A percentile compares a stretch with the other conserved stretches of the same genome.
Conservation (phyloP, 208 protist genomes). For the Leishmania arabica region DNA sequence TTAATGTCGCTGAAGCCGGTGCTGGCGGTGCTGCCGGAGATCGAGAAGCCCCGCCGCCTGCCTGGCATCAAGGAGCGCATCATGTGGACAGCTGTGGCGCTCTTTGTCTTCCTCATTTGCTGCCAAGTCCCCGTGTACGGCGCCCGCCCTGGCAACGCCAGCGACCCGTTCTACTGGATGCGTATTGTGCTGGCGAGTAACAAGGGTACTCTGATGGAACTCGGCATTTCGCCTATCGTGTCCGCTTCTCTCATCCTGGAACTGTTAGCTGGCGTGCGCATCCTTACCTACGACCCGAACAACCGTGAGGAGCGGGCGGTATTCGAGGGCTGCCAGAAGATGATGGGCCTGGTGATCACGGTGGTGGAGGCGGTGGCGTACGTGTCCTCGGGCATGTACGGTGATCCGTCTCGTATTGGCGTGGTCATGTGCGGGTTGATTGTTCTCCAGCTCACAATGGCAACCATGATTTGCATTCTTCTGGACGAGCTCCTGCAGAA, state of each 20-base stretch:
- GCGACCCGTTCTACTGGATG: slow-evolving; percentile 99
- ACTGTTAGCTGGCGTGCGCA: slow-evolving; percentile 95
- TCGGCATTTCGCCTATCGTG: slow-evolving; percentile 98
- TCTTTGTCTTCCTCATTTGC: slow-evolving; percentile 99
- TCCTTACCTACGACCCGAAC: slow-evolving; percentile 97
- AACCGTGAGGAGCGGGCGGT: slow-evolving; percentile 96
- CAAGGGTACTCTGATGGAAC: slow-evolving; percentile 99
- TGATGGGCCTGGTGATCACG: slow-evolving; percentile 98
- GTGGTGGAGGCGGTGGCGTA: slow-evolving; percentile 97
- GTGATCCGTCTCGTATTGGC: slow-evolving; percentile 96
- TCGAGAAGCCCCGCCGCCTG: slow-evolving; percentile 87
- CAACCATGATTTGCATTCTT: slow-evolving; percentile 99
- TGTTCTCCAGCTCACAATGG: slow-evolving; percentile 98
- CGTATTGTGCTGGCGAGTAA: slow-evolving; percentile 99
- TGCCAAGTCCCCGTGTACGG: slow-evolving; percentile 99
- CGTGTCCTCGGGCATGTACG: slow-evolving; percentile 99
- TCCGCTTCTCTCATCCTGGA: slow-evolving; percentile 99
- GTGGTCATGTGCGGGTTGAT: slow-evolving; percentile 95
- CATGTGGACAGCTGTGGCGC: slow-evolving; percentile 97
- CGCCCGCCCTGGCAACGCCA: slow-evolving; percentile 91
- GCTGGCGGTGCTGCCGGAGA: slow-evolving; percentile 95
- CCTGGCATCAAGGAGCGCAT: slow-evolving; percentile 96
- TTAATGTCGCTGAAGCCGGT: slow-evolving; percentile 95
- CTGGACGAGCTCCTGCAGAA: slow-evolving; percentile 99
- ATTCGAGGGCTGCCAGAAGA: slow-evolving; percentile 98